These are phyloP conservation scores for Rubroshorea leprosula DNA, from an alignment of 345 rosid genomes.

Conservation along the genomic window DNA sequence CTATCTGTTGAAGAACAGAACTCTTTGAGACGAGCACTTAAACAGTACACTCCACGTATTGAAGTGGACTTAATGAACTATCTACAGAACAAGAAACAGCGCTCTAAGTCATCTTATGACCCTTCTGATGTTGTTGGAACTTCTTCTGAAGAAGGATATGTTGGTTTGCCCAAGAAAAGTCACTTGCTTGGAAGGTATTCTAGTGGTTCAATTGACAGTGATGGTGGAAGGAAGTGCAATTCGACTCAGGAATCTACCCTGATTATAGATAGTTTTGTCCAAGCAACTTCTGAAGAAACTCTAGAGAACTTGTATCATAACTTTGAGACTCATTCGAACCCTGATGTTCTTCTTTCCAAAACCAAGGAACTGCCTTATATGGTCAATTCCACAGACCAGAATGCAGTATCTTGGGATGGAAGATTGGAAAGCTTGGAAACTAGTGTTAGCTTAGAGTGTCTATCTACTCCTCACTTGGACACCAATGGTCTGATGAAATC, in stretches of 20 bases:
- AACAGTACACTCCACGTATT: conserved; percentile 91
- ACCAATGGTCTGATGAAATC: conserved; percentile 43
- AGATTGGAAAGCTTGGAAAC: conserved; percentile 43
- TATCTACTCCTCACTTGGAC: conserved; percentile 42
- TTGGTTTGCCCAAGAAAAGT: conserved; percentile 59
- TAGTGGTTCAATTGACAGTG: conserved; percentile 70
- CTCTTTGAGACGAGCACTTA: conserved; percentile 85
- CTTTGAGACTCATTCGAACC: conserved; percentile 39
- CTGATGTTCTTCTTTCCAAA: conserved; percentile 44
- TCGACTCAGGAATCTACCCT: conserved; percentile 63
- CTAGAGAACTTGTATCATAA: conserved; percentile 66
- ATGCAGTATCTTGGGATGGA: conserved; percentile 29
- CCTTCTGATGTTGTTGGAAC: conserved; percentile 86
- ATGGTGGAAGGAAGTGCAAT: conserved; percentile 79
- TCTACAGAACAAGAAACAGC: conserved; percentile 91
- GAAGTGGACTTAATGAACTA: conserved; percentile 96
- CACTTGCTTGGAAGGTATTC: conserved; percentile 78
- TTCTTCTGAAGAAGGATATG: conserved; percentile 90
- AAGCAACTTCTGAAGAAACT: conserved; percentile 50
- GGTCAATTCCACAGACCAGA: conserved; percentile 41
- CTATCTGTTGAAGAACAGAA: conserved; percentile 96
- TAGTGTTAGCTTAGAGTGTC: conserved; percentile 41
- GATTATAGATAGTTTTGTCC: conserved; percentile 38
- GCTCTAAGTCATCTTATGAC: conserved; percentile 76
- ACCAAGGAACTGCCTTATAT: conserved; percentile 42